A percentile compares a stretch with the other conserved stretches of the same genome.
These are phyloP conservation scores for Chlorencoelia australis DNA, from an alignment of 2,329 filamentous ascomycete species.

Conservation along the genomic window DNA sequence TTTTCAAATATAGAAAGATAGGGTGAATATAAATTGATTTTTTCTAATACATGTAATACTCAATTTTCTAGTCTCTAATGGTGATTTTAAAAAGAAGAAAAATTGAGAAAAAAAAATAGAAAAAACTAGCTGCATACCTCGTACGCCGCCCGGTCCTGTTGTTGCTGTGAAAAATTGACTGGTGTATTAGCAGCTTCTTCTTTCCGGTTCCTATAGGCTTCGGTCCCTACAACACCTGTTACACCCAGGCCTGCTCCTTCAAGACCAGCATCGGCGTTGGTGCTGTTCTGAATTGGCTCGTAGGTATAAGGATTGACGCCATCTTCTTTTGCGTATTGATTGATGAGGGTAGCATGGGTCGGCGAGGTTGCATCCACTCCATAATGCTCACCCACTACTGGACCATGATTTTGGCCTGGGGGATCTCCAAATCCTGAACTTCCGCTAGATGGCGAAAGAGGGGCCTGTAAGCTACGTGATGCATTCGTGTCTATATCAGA, in stretches of 20 bases:
- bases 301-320: conserved; percentile 47
- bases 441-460: conserved; percentile 71
- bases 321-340: conserved; percentile 41
- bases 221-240: conserved; percentile 6
- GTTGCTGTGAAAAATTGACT: conserved; percentile 11
- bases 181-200: conserved; percentile 7
- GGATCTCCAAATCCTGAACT: conserved; percentile 49
- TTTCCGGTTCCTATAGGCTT: conserved; percentile 15
- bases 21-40: no score
- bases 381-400: conserved; percentile 35
- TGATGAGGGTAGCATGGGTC: conserved; percentile 40
- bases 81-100: no score
- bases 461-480: conserved; percentile 68
- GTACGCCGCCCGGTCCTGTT: no score
- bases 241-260: conserved; percentile 15
- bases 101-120: no score
- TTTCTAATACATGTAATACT: no score
- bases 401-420: conserved; percentile 36
- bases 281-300: conserved; percentile 19
- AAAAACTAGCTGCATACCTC: no score
- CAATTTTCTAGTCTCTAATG: no score
- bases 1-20: no score
- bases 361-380: conserved; percentile 29
- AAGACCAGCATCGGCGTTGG: conserved; percentile 12
- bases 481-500: conserved; percentile 80